Evolutionary conservation across 2,329 filamentous ascomycete species (phyloP).

Genomic region (Microsporum audouinii): DNA sequence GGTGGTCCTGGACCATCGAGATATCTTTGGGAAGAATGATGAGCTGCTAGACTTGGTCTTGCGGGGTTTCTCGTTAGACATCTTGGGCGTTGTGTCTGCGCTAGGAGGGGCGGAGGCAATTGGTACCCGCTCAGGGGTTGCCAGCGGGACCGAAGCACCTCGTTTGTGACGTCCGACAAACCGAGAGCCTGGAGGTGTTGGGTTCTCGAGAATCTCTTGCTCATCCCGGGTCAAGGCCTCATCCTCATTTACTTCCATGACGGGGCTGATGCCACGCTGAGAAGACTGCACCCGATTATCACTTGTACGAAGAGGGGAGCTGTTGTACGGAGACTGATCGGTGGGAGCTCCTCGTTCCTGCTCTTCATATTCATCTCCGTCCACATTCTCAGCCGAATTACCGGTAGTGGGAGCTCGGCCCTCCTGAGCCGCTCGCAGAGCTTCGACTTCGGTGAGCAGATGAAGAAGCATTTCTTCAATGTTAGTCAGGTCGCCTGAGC

Average conservation of each 20-base stretch:
- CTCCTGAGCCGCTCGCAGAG: conserved; percentile 52
- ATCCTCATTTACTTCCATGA: conserved; percentile 72
- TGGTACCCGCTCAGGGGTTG: conserved; percentile 35
- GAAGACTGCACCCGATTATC: conserved; percentile 17
- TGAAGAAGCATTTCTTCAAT: conserved; percentile 91
- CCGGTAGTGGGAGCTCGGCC: conserved; percentile 21
- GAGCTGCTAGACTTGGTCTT: conserved; percentile 84
- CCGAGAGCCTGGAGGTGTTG: conserved; percentile 49
- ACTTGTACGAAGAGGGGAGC: conserved; percentile 43
- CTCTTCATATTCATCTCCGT: not conserved
- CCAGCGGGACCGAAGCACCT: conserved; percentile 34
- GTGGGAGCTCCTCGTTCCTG: not conserved
- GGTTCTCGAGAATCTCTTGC: conserved; percentile 40
- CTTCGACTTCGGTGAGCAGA: conserved; percentile 82
- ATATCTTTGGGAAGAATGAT: conserved; percentile 80
- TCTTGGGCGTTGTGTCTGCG: conserved; percentile 65
- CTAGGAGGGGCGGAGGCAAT: conserved; percentile 43
- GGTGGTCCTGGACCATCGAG: conserved; percentile 94
- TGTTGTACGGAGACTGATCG: conserved; percentile 9
- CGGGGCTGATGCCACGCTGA: conserved; percentile 57
- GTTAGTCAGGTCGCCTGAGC: conserved; percentile 71
- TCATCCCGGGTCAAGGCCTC: conserved; percentile 40
- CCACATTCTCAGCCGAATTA: conserved; percentile 54
- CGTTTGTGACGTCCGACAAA: conserved; percentile 34
- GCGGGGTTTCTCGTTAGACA: conserved; percentile 56